Conservation (phyloP, 2,329 filamentous ascomycete species). For the Aspergillus alliaceus region DNA sequence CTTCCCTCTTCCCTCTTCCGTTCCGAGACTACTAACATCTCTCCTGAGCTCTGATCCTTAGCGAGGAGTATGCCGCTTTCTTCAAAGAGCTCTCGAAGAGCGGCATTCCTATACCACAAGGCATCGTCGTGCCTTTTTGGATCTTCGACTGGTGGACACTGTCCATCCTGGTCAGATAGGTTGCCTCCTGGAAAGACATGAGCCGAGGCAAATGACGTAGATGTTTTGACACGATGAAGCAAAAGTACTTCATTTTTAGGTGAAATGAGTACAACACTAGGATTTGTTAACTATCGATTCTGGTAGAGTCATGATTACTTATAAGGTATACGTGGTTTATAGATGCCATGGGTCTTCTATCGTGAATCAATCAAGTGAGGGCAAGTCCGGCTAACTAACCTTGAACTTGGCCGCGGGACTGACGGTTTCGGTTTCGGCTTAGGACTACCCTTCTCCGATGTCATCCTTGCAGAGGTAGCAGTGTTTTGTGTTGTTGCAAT, state of each 20-base stretch:
- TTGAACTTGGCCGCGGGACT: conserved; percentile 64
- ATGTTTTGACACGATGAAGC: conserved; percentile 80
- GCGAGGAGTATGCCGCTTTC: conserved; percentile 88
- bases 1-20: conserved; percentile 65
- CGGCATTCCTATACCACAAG: conserved; percentile 73
- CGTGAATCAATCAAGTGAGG: background rate
- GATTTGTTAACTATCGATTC: conserved; percentile 12
- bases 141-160: conserved; percentile 51
- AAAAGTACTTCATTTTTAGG: conserved; percentile 84
- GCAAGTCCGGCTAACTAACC: conserved; percentile 40
- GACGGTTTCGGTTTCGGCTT: conserved; percentile 40
- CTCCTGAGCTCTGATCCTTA: conserved; percentile 36
- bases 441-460: conserved; percentile 14
- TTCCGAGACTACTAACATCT: conserved; percentile 62
- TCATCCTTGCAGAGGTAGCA: conserved; percentile 19
- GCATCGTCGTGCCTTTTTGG: conserved; percentile 67
- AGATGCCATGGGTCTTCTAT: background rate
- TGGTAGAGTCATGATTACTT: background rate
- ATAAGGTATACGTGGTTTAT: background rate
- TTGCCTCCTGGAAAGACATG: conserved; percentile 95
- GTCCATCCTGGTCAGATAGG: conserved; percentile 73
- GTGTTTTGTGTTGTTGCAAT: background rate
- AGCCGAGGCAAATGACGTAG: conserved; percentile 81
- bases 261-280: conserved; percentile 81
- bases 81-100: conserved; percentile 90